These are phyloP conservation scores for Myochromella boudieri DNA, from an alignment of 768 basidiomycete genomes.

Conservation along the genomic window DNA sequence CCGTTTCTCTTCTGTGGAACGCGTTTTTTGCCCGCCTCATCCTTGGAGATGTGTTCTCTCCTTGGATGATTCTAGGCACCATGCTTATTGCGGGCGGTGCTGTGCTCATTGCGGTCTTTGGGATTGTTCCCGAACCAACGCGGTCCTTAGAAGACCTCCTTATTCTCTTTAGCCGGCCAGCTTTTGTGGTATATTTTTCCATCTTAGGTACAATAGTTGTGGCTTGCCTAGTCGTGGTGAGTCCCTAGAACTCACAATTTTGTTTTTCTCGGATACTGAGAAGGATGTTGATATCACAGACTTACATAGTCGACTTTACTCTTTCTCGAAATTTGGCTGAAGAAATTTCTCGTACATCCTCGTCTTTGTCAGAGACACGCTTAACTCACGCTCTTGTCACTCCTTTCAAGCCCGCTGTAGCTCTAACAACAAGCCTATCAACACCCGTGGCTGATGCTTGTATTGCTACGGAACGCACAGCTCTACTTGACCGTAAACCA, in stretches of 20 bases:
- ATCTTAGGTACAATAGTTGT: conserved; percentile 61
- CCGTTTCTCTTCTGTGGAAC: conserved; percentile 92
- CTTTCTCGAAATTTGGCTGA: conserved; percentile 39
- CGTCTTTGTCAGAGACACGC: conserved; percentile 29
- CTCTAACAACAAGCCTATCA: conserved; percentile 35
- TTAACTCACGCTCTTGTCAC: conserved; percentile 35
- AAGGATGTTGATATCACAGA: too few species aligned
- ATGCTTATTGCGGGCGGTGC: conserved; percentile 87
- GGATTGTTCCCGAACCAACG: conserved; percentile 86
- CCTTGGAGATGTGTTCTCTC: conserved; percentile 83
- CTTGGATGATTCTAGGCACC: conserved; percentile 85
- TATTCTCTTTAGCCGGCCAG: conserved; percentile 65
- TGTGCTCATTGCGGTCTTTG: conserved; percentile 86
- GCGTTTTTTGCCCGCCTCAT: conserved; percentile 86
- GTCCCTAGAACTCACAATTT: too few species aligned
- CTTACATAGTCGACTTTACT: conserved; percentile 70
- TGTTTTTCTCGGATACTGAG: too few species aligned
- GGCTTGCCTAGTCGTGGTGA: conserved; percentile 60
- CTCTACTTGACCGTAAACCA: conserved; percentile 47
- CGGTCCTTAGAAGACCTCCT: conserved; percentile 86
- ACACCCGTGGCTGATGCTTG: conserved; percentile 28
- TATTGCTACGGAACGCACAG: conserved; percentile 53
- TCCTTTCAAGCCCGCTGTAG: conserved; percentile 29
- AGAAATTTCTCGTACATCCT: conserved; percentile 16
- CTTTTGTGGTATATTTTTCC: conserved; percentile 83